Evolutionary conservation across 441 rosid species (phyloP).

Genomic region (Sinapis alba): DNA sequence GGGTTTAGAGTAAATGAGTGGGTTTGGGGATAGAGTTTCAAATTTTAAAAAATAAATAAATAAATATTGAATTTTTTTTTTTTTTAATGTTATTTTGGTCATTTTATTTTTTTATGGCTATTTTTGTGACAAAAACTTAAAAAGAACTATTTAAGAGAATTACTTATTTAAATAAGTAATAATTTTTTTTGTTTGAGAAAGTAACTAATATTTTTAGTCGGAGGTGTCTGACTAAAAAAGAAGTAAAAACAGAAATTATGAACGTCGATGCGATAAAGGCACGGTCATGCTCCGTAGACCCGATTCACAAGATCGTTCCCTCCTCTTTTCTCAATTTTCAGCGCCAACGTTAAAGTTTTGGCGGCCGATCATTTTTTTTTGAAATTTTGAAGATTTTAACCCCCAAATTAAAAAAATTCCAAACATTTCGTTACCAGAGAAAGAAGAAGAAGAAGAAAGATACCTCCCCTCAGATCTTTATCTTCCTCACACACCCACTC

Average conservation of each 20-base stretch:
- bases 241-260: neutral
- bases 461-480: slow-evolving; percentile 14
- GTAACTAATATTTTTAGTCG: too few species aligned
- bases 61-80: too few species aligned
- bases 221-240: too few species aligned
- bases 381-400: slow-evolving; percentile 27
- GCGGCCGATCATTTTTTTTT: slow-evolving; percentile 2
- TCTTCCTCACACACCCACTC: neutral
- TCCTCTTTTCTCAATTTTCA: neutral
- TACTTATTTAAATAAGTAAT: too few species aligned
- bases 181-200: too few species aligned
- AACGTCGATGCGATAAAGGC: neutral
- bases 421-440: slow-evolving; percentile 6
- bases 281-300: neutral
- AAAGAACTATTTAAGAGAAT: too few species aligned
- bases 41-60: too few species aligned
- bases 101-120: too few species aligned
- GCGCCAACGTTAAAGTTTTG: slow-evolving; percentile 3
- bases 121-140: too few species aligned
- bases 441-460: neutral
- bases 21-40: too few species aligned
- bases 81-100: too few species aligned
- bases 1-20: too few species aligned
- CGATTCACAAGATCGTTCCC: neutral
- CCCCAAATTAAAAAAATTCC: neutral